These are phyloP conservation scores for Boletus reticuloceps DNA, from an alignment of 768 basidiomycete genomes.

Conservation along the genomic window DNA sequence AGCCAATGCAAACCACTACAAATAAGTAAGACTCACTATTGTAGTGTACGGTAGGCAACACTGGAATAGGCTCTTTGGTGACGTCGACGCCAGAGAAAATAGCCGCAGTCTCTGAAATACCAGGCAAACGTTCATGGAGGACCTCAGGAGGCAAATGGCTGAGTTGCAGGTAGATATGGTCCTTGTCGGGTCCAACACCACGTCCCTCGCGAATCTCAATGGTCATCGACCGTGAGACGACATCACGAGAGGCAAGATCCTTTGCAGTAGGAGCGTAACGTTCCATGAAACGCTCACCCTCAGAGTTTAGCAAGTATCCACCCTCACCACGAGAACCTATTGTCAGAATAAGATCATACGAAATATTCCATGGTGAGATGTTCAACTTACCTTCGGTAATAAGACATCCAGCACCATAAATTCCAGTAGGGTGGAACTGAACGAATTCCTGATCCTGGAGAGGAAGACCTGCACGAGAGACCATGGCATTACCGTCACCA, in stretches of 20 bases:
- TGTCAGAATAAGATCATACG: not conserved
- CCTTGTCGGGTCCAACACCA: constrained; percentile 97
- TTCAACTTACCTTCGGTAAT: constrained; percentile 84
- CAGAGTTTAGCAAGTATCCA: constrained; percentile 95
- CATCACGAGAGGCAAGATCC: constrained; percentile 98
- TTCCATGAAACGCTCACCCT: constrained; percentile 99
- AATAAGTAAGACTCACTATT: constrained; percentile 66
- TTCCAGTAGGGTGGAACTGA: constrained; percentile 99
- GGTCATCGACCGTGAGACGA: constrained; percentile 99
- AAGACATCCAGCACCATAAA: constrained; percentile 98
- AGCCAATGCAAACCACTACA: constrained; percentile 5
- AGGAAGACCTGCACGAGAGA: constrained; percentile 92
- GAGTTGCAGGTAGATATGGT: constrained; percentile 95
- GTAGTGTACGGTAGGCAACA: constrained; percentile 97
- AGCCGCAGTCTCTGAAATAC: constrained; percentile 99
- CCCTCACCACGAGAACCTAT: constrained; percentile 97
- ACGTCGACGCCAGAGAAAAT: constrained; percentile 99
- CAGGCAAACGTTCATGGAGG: constrained; percentile 93
- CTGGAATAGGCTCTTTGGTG: constrained; percentile 99
- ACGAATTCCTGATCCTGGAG: constrained; percentile 98
- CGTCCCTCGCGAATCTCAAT: constrained; percentile 98
- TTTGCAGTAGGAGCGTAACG: constrained; percentile 99
- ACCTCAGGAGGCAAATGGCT: constrained; percentile 96
- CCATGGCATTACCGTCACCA: constrained; percentile 99
- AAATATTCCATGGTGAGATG: not conserved